Conservation (phyloP, 148 eudicot genomes). For the Arctostaphylos glauca region DNA sequence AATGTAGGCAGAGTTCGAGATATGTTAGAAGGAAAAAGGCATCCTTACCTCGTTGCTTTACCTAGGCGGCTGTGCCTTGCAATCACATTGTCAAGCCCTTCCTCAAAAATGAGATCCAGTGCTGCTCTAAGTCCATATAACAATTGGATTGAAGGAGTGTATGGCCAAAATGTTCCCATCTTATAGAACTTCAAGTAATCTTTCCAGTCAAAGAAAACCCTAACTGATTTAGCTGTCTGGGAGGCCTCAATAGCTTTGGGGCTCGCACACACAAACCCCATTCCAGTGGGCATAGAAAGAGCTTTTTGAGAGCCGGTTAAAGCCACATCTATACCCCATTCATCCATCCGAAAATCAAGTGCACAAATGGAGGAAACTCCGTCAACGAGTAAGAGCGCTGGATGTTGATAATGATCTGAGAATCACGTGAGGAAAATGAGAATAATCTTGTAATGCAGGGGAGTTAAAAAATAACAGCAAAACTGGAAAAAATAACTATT, state of each 20-base stretch:
- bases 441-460: neutral
- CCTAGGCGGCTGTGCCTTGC: conserved; percentile 86
- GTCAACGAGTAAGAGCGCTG: conserved; percentile 88
- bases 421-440: conserved; percentile 5
- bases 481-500: neutral
- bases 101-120: conserved; percentile 88
- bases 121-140: conserved; percentile 88
- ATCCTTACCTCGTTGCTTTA: conserved; percentile 76
- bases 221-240: conserved; percentile 79
- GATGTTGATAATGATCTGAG: conserved; percentile 92
- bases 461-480: neutral
- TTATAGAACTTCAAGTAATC: conserved; percentile 96
- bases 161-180: conserved; percentile 92
- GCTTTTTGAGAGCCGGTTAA: conserved; percentile 99
- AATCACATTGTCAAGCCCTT: conserved; percentile 96
- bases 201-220: conserved; percentile 96
- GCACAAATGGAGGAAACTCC: conserved; percentile 99
- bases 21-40: neutral
- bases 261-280: conserved; percentile 91
- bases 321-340: conserved; percentile 98
- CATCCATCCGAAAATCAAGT: conserved; percentile 96
- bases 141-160: conserved; percentile 97
- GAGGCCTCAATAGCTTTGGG: conserved; percentile 88
- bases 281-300: conserved; percentile 92
- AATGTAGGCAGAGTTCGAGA: neutral